A percentile compares a stretch with the other conserved stretches of the same genome.
phyloP scores from a whole-genome alignment of 2,329 filamentous ascomycete species.

The Colletotrichum musae region DNA sequence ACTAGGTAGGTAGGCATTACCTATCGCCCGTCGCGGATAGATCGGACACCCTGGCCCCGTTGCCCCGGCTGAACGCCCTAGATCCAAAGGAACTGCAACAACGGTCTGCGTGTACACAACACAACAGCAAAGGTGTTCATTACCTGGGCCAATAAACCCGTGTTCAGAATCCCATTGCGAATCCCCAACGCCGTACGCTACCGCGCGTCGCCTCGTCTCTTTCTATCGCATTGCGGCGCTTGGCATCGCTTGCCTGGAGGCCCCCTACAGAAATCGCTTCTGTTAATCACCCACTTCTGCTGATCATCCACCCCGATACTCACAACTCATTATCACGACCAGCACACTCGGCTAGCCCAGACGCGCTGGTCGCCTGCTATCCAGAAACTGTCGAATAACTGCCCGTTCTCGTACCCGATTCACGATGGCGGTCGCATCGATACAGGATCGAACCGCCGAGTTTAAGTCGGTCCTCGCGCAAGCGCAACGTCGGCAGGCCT shows the following conservation, averaged over 20 bases:
- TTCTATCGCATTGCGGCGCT: too few relatives aligned
- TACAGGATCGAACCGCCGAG: slow-evolving; percentile 96
- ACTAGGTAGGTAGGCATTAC: too few relatives aligned
- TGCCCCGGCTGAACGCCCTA: slow-evolving; percentile 10
- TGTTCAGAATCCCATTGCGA: too few relatives aligned
- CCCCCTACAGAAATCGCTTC: not conserved
- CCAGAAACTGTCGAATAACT: not conserved
- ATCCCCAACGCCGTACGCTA: too few relatives aligned
- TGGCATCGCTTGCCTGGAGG: too few relatives aligned
- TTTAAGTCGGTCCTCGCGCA: slow-evolving; percentile 93
- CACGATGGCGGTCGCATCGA: slow-evolving; percentile 78
- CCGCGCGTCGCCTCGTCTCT: too few relatives aligned
- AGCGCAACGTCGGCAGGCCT: slow-evolving; percentile 83
- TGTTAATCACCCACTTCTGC: not conserved
- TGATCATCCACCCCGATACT: slow-evolving; percentile 7
- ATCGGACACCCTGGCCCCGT: slow-evolving; percentile 41
- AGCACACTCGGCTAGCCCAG: not conserved
- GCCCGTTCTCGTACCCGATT: not conserved
- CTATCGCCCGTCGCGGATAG: slow-evolving; percentile 6
- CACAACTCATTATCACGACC: slow-evolving; percentile 3
- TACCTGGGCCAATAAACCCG: not conserved
- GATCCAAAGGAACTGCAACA: slow-evolving; percentile 6
- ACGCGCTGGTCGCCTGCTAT: slow-evolving; percentile 24
- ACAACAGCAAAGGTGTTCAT: too few relatives aligned
- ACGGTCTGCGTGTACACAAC: not conserved